phyloP scores from a whole-genome alignment of 495 filamentous ascomycete species.

The Polyplosphaeria fusca region DNA sequence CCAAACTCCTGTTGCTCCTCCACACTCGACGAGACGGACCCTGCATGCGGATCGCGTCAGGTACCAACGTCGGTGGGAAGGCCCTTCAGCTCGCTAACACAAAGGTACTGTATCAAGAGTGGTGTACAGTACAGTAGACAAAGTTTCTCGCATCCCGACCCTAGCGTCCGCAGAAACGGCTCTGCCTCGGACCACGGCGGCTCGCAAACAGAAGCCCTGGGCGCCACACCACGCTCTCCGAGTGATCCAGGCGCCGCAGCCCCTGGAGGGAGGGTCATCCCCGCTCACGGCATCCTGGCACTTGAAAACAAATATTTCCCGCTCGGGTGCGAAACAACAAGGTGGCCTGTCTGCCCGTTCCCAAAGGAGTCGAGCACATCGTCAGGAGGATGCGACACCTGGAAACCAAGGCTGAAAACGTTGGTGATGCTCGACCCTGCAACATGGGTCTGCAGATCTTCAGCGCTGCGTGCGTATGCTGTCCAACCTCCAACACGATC shows the following conservation, averaged over 20 bases:
- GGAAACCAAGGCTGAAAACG: background rate
- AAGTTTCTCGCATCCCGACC: too few species aligned
- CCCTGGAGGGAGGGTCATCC: too few species aligned
- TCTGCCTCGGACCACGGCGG: background rate
- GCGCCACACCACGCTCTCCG: slow-evolving; percentile 17
- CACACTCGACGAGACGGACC: too few species aligned
- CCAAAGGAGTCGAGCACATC: background rate
- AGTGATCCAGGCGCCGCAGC: slow-evolving; percentile 1
- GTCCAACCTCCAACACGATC: background rate
- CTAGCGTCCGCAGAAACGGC: too few species aligned
- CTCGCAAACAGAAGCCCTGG: background rate
- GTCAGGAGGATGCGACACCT: background rate
- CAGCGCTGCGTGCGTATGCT: slow-evolving; percentile 8
- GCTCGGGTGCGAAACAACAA: background rate
- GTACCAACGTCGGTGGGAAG: too few species aligned
- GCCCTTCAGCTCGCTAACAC: too few species aligned
- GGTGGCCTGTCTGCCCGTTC: background rate
- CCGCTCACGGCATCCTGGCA: too few species aligned
- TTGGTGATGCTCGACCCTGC: background rate
- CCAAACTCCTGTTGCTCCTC: too few species aligned
- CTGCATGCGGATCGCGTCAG: too few species aligned
- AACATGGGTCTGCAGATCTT: slow-evolving; percentile 10
- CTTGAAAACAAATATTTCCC: background rate
- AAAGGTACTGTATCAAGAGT: too few species aligned
- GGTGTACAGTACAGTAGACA: too few species aligned